Conservation (phyloP, 352 stramenopile species). For the Pythium sukuiense region DNA sequence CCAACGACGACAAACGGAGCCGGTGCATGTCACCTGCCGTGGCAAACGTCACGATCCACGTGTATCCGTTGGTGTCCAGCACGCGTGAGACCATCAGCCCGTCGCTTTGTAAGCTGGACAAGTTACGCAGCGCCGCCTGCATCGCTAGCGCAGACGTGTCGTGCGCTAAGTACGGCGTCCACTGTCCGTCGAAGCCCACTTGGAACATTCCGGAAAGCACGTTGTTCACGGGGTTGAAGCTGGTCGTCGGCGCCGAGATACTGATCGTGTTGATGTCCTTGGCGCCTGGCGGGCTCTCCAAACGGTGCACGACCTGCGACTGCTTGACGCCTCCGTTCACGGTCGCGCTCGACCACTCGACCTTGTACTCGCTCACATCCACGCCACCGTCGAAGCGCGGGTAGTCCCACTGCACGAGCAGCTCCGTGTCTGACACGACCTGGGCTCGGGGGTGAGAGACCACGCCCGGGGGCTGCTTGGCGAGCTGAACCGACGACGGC, state of each 20-base stretch:
- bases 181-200: constrained; percentile 86
- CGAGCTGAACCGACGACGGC: constrained; percentile 49
- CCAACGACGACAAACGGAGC: constrained; percentile 43
- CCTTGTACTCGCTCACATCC: constrained; percentile 72
- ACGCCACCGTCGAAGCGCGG: constrained; percentile 65
- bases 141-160: constrained; percentile 87
- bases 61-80: constrained; percentile 68
- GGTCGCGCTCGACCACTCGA: constrained; percentile 65
- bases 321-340: constrained; percentile 43
- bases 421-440: constrained; percentile 55
- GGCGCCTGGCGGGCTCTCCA: constrained; percentile 35
- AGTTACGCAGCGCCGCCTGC: constrained; percentile 43
- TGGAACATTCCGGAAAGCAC: constrained; percentile 84
- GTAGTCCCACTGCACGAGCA: constrained; percentile 79
- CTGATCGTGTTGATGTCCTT: constrained; percentile 70
- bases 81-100: constrained; percentile 50
- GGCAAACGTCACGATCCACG: constrained; percentile 78
- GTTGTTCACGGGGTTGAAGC: constrained; percentile 25
- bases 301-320: constrained; percentile 51
- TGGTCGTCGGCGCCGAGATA: constrained; percentile 57
- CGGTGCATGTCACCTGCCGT: constrained; percentile 60
- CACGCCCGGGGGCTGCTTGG: constrained; percentile 44
- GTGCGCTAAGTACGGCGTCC: constrained; percentile 82
- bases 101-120: constrained; percentile 69
- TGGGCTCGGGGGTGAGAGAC: constrained; percentile 43